Evolutionary conservation across 768 basidiomycete species (phyloP).

Genomic region (Suillus lakei): DNA sequence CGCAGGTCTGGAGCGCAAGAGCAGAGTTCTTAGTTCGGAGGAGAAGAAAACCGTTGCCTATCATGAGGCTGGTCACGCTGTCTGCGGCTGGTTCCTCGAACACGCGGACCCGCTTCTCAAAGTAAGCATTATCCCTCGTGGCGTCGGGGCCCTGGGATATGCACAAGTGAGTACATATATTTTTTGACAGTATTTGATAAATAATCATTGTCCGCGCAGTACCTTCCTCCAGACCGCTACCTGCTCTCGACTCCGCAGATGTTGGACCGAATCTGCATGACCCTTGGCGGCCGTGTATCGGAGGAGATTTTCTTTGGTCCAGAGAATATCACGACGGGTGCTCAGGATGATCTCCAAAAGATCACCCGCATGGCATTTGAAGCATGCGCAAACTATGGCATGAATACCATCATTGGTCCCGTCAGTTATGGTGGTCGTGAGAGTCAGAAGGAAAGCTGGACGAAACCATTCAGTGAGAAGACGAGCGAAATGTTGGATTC

Average conservation of each 20-base stretch:
- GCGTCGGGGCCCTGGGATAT: conserved; percentile 94
- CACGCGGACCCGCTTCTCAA: conserved; percentile 96
- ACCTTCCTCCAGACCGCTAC: conserved; percentile 94
- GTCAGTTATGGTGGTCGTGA: conserved; percentile 94
- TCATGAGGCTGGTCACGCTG: conserved; percentile 98
- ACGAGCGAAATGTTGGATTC: conserved; percentile 92
- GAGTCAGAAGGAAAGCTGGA: conserved; percentile 85
- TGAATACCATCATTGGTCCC: conserved; percentile 94
- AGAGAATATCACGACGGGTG: conserved; percentile 95
- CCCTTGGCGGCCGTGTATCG: conserved; percentile 94
- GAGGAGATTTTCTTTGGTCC: conserved; percentile 97
- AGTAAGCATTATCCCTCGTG: conserved; percentile 97
- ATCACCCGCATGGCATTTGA: conserved; percentile 98
- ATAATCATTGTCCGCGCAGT: conserved; percentile 48
- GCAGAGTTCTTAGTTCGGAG: conserved; percentile 86
- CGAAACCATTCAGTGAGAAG: conserved; percentile 98
- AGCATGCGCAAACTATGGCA: conserved; percentile 94
- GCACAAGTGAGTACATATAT: conserved; percentile 68
- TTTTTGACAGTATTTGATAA: conserved; percentile 12
- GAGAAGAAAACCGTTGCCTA: conserved; percentile 99
- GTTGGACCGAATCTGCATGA: conserved; percentile 97
- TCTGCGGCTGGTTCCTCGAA: conserved; percentile 98
- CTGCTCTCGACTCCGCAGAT: conserved; percentile 95
- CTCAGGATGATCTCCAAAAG: conserved; percentile 97
- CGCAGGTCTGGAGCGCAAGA: conserved; percentile 96